Evolutionary conservation across 1,284 basidiomycete species (phyloP), one percentile per base, ranked within the genome.

Genomic region (Tetrapyrgos nigripes): DNA sequence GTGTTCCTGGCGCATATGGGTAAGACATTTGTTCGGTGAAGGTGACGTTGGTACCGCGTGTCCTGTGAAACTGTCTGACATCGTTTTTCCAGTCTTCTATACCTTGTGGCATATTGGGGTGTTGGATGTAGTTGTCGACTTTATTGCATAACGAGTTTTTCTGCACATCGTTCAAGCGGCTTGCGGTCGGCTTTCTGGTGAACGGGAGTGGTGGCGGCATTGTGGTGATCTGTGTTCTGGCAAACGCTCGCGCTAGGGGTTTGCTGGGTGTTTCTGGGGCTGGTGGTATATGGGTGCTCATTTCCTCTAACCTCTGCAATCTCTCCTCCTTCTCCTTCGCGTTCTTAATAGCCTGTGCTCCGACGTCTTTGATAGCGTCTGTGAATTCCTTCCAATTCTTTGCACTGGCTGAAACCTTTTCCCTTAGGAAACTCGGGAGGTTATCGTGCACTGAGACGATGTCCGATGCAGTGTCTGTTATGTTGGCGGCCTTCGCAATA

Each of bases 311-410:
- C 3, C 14, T 13, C 27, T 13, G 48, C 8, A 50, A 9, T 17
- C 48, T 27, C 9, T 50, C 48, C 5, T 29, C 48, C 31, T n/a
- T n/a, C n/a, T 27, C 48, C 27, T 29, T 50, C 17, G 14, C 27
- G 14, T 50, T 27, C 27, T 50, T 50, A n/a, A 50, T 50, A 8
- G 14, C 11, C 17, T 29, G 27, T 27, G 14, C 27, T 14, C 17
- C 17, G 10, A 50, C 17, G 4, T 50, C 27, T 11, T 6, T n/a
- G 23, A 50, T 50, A 8, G 23, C 9, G 19, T 27, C 31, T 19
- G 48, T 50, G 27, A 50, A 50, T 27, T 50, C 48, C 31, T 27
- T n/a, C 48, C 48, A 50, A n/a, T 50, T 27, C 27, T 50, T 50
- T 17, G 48, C 48, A 29, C 29, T 26, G 4, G 11, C 48, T n/a